Conservation (phyloP, 306 rosid species). For the Clitoria ternatea region DNA sequence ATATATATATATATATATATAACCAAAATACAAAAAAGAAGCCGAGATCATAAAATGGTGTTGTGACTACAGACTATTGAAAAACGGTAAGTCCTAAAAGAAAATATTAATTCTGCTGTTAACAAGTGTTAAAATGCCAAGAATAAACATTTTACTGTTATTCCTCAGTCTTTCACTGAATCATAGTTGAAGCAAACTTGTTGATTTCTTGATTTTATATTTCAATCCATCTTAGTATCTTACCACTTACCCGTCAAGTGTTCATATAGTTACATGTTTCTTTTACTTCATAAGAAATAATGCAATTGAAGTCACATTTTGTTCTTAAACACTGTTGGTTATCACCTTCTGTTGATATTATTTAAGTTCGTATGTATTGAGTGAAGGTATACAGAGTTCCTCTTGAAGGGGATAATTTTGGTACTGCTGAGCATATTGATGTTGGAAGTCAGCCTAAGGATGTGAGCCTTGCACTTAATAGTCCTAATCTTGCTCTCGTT, state of each 20-base stretch:
- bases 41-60: background rate
- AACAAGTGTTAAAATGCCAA: background rate
- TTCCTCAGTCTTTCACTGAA: background rate
- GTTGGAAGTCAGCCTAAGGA: slow-evolving; percentile 96
- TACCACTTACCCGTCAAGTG: background rate
- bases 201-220: background rate
- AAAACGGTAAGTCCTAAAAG: background rate
- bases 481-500: slow-evolving; percentile 71
- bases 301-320: background rate
- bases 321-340: background rate
- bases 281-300: slow-evolving; percentile 4
- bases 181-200: background rate
- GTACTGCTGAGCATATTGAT: slow-evolving; percentile 71
- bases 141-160: background rate
- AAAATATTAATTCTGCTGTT: background rate
- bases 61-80: background rate
- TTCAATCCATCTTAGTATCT: background rate
- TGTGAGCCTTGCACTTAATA: slow-evolving; percentile 62
- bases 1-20: background rate
- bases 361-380: background rate
- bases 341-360: background rate
- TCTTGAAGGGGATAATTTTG: slow-evolving; percentile 57
- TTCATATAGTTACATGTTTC: background rate
- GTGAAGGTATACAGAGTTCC: slow-evolving; percentile 83
- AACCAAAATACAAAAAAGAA: background rate